Conservation (phyloP, 2,329 filamentous ascomycete species). For the Fusarium staphyleae region DNA sequence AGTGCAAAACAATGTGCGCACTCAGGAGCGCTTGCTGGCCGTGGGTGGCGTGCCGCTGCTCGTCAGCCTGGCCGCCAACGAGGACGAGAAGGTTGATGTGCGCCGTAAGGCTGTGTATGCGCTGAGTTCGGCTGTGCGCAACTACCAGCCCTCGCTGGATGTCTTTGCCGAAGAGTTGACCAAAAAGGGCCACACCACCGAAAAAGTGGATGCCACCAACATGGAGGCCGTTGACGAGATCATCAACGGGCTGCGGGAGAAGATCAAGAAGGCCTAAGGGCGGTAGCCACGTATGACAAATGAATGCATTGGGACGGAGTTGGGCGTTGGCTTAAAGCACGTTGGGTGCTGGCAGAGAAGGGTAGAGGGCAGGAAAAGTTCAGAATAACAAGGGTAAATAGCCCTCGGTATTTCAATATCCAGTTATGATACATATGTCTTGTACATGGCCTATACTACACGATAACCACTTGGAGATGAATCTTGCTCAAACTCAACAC, state of each 20-base stretch:
- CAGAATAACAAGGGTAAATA: conserved; percentile 23
- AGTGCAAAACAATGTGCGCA: conserved; percentile 92
- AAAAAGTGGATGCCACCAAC: conserved; percentile 77
- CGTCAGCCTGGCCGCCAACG: conserved; percentile 67
- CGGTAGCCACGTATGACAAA: conserved; percentile 20
- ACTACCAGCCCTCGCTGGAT: conserved; percentile 86
- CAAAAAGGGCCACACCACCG: conserved; percentile 61
- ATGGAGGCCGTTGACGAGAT: conserved; percentile 86
- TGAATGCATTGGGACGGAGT: conserved; percentile 49
- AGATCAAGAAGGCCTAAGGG: conserved; percentile 47
- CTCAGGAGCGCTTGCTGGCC: conserved; percentile 73
- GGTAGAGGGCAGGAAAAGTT: conserved; percentile 14
- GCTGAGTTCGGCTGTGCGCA: conserved; percentile 83
- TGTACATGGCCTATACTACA: conserved; percentile 46
- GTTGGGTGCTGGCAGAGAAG: conserved; percentile 2
- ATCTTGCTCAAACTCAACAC: conserved; percentile 14
- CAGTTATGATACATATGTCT: conserved; percentile 47
- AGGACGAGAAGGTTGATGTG: conserved; percentile 67
- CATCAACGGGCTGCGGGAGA: conserved; percentile 71
- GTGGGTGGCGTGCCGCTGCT: conserved; percentile 74
- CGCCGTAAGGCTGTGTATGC: conserved; percentile 90
- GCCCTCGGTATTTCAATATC: conserved; percentile 28
- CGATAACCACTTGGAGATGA: conserved; percentile 34
- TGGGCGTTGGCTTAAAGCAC: conserved; percentile 35
- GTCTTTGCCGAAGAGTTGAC: conserved; percentile 67